Percentiles rank a stretch among this genome's conserved stretches.
Evolutionary conservation across 2,329 filamentous ascomycete genomes (phyloP).

Genomic region (Trichoderma asperellum): DNA sequence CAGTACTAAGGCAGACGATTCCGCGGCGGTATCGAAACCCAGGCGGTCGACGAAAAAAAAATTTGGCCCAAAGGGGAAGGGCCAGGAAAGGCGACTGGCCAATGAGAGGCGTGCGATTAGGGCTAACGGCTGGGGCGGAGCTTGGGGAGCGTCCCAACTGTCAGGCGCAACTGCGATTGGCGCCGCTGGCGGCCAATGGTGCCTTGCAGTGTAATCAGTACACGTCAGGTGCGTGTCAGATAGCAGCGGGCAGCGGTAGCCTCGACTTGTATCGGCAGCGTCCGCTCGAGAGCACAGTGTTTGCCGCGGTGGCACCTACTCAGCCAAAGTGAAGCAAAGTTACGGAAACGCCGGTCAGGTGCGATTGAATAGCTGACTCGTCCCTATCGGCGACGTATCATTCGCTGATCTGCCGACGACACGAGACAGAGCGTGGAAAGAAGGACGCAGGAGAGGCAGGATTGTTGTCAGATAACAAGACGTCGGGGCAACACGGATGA

Average conservation of each 20-base stretch:
- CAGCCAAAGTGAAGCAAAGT: not conserved
- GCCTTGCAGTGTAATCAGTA: slow-evolving; percentile 24
- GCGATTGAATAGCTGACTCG: slow-evolving; percentile 17
- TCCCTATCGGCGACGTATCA: slow-evolving; percentile 17
- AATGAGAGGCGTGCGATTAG: slow-evolving; percentile 26
- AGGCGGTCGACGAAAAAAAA: not conserved
- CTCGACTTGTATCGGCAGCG: slow-evolving; percentile 3
- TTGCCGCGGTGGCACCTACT: slow-evolving; percentile 20
- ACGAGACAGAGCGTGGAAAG: not conserved
- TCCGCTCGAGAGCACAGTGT: slow-evolving; percentile 13
- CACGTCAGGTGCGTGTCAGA: not conserved
- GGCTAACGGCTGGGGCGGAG: slow-evolving; percentile 22
- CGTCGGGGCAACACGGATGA: not conserved
- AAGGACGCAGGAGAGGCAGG: not conserved
- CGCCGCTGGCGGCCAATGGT: slow-evolving; percentile 24
- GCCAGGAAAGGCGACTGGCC: not conserved
- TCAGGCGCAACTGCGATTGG: slow-evolving; percentile 23
- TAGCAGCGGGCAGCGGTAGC: not conserved
- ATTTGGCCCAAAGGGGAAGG: slow-evolving; percentile 13
- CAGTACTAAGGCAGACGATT: slow-evolving; percentile 12
- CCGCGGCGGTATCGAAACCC: slow-evolving; percentile 5
- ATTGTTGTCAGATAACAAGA: not conserved
- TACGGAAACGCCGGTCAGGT: slow-evolving; percentile 9
- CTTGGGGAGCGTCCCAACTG: slow-evolving; percentile 9
- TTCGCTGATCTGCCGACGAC: not conserved